Evolutionary conservation across 495 filamentous ascomycete species (phyloP), one percentile per base, ranked within the genome.

Genomic region (Parmelia sp.): DNA sequence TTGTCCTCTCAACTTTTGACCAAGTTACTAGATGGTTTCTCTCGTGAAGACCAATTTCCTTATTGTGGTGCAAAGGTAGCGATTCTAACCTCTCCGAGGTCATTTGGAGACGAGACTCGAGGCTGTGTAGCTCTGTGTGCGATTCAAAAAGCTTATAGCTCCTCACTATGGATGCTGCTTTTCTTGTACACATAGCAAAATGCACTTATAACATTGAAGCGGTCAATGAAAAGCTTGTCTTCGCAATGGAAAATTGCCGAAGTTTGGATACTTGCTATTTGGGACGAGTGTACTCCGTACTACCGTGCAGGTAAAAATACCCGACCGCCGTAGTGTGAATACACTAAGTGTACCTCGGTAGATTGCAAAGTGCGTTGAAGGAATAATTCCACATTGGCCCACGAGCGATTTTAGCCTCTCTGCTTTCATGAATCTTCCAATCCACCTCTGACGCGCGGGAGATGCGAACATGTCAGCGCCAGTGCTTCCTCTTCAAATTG

Each of bases 401-500:
- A 19, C 25, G 45, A 27, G 27, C 17, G 0, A 29, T 27, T 27
- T 14, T 25, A 27, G 4, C 23, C 12, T 4, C 3, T 55, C 10
- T 5, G 11, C 51, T 35, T 21, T 4, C 29, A 35, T 55, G 51
- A 12, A 33, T 0, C 9, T 33, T 21, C 7, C 12, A 21, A 19
- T 31, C 12, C 8, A 25, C 1, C 23, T 23, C 23, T 17, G 25
- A 51, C 23, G 17, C 47, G 17, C 33, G 62, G 37, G 3, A 35
- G 40, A 27, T 27, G 29, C 23, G 37, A 17, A 35, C 64, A 98
- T 98, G 94, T 93, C 94, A 66, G 90, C 91, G 65, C 86, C 90
- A 74, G 88, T 97, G 66, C 83, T 86, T 70, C 88, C 90, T 66
- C 79, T 96, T 62, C 88, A 87, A 73, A 88, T 86, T 71, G 76